phyloP scores from a whole-genome alignment of 2,329 filamentous ascomycete species.

The Fusarium metavorans region DNA sequence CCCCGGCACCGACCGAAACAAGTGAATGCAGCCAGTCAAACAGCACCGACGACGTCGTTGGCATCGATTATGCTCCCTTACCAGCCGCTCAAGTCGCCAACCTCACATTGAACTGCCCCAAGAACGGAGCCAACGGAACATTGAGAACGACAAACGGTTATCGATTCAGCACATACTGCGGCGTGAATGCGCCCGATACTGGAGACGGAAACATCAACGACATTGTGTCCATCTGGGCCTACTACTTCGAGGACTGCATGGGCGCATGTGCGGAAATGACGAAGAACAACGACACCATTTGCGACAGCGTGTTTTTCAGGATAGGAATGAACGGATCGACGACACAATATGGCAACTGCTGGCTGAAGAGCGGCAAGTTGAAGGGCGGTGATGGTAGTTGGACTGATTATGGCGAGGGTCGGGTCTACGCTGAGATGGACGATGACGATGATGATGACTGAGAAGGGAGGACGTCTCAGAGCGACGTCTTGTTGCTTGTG shows the following conservation, averaged over 20 bases:
- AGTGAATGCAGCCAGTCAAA: not conserved
- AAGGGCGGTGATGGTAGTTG: not conserved
- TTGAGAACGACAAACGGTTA: not conserved
- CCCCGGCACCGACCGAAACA: not conserved
- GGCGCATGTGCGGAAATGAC: not conserved
- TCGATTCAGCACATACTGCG: not conserved
- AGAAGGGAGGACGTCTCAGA: not conserved
- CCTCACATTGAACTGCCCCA: not conserved
- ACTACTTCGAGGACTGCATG: not conserved
- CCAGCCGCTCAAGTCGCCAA: not conserved
- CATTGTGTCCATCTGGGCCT: conserved; percentile 4
- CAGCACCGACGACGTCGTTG: not conserved
- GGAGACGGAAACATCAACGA: not conserved
- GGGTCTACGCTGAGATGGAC: not conserved
- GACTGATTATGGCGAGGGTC: not conserved
- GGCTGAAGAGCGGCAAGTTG: conserved; percentile 4
- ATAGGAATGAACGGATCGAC: not conserved
- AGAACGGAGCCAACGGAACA: not conserved
- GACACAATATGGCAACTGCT: not conserved
- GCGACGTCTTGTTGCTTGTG: not conserved
- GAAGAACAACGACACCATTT: not conserved
- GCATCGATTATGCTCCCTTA: not conserved
- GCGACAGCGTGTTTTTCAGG: not conserved
- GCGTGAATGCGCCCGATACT: not conserved
- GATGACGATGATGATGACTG: not conserved